phyloP scores from a whole-genome alignment of 2,329 filamentous ascomycete species.

The Pseudogymnoascus sp. region DNA sequence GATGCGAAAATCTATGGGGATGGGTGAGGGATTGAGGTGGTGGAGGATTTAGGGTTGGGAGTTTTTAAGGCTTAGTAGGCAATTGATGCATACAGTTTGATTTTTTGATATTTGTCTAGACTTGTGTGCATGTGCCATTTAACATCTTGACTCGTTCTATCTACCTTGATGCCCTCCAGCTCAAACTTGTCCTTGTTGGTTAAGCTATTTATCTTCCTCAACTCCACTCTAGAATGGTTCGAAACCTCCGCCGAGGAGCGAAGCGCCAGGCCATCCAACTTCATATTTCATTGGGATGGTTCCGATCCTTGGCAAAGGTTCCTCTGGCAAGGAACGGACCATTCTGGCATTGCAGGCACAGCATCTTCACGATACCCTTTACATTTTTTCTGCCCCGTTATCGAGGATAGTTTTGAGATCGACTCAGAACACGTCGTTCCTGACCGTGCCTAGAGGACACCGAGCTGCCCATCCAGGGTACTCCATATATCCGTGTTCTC shows the following conservation, averaged over 20 bases:
- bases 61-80: constrained; percentile 8
- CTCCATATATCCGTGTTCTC: constrained; percentile 24
- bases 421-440: neutral
- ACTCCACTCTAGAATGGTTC: neutral
- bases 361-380: neutral
- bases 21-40: neutral
- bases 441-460: constrained; percentile 12
- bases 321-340: neutral
- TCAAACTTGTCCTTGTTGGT: neutral
- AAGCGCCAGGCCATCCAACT: neutral
- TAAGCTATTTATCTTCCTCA: neutral
- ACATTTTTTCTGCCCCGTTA: neutral
- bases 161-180: neutral
- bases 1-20: neutral
- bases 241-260: neutral
- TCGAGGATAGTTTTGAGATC: neutral
- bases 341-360: neutral
- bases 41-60: neutral
- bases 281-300: neutral
- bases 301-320: neutral
- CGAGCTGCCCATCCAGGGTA: constrained; percentile 25
- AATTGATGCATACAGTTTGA: constrained; percentile 9
- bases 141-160: neutral
- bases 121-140: neutral
- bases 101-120: neutral